phyloP scores from a whole-genome alignment of 768 basidiomycete genomes.

The Lepiota venenata region DNA sequence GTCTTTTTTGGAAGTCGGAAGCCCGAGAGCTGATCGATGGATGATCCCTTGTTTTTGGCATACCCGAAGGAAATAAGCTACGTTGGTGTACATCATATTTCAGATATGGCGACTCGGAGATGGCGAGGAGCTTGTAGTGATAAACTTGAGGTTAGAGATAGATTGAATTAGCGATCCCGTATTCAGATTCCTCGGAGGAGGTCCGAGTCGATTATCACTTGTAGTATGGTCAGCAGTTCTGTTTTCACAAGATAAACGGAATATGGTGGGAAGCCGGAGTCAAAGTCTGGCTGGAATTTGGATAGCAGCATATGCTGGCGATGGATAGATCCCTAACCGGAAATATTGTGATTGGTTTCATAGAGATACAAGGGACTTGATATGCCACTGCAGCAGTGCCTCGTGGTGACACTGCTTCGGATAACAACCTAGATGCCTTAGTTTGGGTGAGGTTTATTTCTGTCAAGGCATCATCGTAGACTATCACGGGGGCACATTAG shows the following conservation, averaged over 20 bases:
- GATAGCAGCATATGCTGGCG: not conserved
- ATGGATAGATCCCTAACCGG: not conserved
- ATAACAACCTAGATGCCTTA: not conserved
- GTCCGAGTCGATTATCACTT: not conserved
- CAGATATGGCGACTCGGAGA: not conserved
- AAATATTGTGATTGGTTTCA: not conserved
- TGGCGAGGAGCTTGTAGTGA: not conserved
- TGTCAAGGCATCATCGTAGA: not conserved
- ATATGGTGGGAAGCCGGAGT: not conserved
- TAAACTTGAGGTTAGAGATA: too few species aligned
- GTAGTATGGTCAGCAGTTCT: not conserved
- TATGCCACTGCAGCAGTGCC: not conserved
- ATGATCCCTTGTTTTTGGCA: not conserved
- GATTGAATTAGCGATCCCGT: not conserved
- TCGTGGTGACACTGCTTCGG: slow-evolving; percentile 4
- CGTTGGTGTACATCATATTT: not conserved
- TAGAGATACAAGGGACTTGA: not conserved
- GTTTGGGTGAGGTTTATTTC: not conserved
- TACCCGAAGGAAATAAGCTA: slow-evolving; percentile 2
- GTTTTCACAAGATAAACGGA: not conserved
- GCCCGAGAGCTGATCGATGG: not conserved
- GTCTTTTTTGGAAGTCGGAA: not conserved
- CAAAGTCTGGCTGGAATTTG: not conserved
- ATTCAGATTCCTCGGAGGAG: not conserved
- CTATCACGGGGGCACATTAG: not conserved